These are phyloP conservation scores for Malania oleifera DNA, from an alignment of 164 flowering plant genomes.

Conservation along the genomic window DNA sequence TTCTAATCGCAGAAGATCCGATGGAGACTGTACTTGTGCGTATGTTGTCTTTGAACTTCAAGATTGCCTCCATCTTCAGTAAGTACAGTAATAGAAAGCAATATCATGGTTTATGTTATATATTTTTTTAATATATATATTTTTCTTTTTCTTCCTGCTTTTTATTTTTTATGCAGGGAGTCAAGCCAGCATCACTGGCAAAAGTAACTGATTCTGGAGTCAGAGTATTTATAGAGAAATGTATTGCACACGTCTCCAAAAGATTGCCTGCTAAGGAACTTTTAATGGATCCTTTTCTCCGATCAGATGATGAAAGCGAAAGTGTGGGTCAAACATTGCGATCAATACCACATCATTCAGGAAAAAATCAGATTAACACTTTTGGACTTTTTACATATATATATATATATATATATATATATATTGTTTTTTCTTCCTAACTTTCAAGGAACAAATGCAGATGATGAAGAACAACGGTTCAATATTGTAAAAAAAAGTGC, in stretches of 20 bases:
- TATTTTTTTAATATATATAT: not conserved
- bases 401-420: too few relatives aligned
- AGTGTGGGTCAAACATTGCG: conserved; percentile 28
- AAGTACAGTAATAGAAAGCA: too few relatives aligned
- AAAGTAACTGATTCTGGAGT: conserved; percentile 75
- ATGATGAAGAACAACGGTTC: conserved; percentile 14
- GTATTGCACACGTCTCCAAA: conserved; percentile 67
- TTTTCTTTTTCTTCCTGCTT: conserved; percentile 1
- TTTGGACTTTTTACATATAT: not conserved
- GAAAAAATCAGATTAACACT: conserved; percentile 20
- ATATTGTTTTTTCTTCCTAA: not conserved
- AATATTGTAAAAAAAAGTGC: conserved; percentile 10
- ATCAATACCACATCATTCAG: conserved; percentile 24
- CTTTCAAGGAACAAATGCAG: conserved; percentile 32
- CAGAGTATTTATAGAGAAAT: conserved; percentile 78
- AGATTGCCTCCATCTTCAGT: too few relatives aligned
- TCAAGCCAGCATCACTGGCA: conserved; percentile 85
- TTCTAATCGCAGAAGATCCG: too few relatives aligned
- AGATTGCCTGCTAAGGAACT: conserved; percentile 80
- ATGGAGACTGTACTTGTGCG: not conserved
- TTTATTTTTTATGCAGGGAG: conserved; percentile 50
- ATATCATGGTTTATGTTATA: too few relatives aligned
- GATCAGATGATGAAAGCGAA: conserved; percentile 43
- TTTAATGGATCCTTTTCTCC: conserved; percentile 76
- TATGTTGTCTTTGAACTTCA: too few relatives aligned